These are phyloP conservation scores for Aureobasidium uvarum DNA, from an alignment of 2,329 filamentous ascomycete genomes.

Conservation along the genomic window DNA sequence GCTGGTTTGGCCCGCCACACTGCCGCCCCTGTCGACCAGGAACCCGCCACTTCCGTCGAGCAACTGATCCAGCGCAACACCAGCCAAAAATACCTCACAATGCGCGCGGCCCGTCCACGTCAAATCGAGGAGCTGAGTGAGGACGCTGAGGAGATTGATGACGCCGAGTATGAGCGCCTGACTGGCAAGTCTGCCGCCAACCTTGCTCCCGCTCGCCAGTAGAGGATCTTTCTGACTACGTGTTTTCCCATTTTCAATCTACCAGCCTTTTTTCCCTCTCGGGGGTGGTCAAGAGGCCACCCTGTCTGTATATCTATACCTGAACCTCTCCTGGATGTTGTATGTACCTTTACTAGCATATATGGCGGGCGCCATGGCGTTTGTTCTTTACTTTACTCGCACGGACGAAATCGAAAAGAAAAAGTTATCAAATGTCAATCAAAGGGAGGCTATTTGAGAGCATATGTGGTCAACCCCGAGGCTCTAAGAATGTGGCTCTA, in stretches of 20 bases:
- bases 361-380: conserved; percentile 23
- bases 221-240: background rate
- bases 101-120: background rate
- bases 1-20: conserved; percentile 36
- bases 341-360: conserved; percentile 21
- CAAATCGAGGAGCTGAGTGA: background rate
- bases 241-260: background rate
- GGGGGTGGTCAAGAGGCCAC: background rate
- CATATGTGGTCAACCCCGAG: no score
- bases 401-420: background rate
- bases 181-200: background rate
- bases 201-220: background rate
- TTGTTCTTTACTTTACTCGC: background rate
- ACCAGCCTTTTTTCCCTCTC: background rate
- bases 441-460: no score
- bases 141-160: background rate
- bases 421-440: background rate
- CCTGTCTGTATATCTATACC: conserved; percentile 12
- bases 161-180: conserved; percentile 5
- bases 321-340: conserved; percentile 14
- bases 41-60: background rate
- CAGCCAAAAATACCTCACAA: conserved; percentile 4
- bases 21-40: conserved; percentile 23
- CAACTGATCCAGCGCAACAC: conserved; percentile 10
- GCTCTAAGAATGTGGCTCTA: no score